Evolutionary conservation across 306 rosid species (phyloP).

Genomic region (Bauhinia variegata): DNA sequence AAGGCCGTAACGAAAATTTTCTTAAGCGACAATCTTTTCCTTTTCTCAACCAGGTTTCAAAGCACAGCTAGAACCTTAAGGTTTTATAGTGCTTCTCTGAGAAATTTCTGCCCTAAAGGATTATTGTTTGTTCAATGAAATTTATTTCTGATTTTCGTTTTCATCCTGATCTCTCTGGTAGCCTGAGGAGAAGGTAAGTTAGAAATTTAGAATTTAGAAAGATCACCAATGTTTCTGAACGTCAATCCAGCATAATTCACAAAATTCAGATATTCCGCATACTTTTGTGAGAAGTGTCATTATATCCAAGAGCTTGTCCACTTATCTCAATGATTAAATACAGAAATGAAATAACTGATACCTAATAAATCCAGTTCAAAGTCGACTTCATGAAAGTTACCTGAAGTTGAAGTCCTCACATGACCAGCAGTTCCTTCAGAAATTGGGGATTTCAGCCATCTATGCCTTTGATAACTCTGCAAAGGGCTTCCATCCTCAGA

Average conservation of each 20-base stretch:
- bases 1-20: not conserved
- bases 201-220: no score
- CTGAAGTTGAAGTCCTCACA: constrained; percentile 31
- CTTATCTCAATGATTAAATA: constrained; percentile 7
- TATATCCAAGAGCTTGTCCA: constrained; percentile 9
- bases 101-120: constrained; percentile 7
- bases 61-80: not conserved
- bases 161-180: not conserved
- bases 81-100: not conserved
- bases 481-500: constrained; percentile 46
- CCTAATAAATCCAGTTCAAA: constrained; percentile 6
- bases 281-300: constrained; percentile 9
- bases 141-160: constrained; percentile 6
- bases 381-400: constrained; percentile 35
- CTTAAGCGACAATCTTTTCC: not conserved
- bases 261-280: constrained; percentile 22
- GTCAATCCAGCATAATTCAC: not conserved
- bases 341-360: constrained; percentile 15
- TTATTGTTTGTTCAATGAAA: constrained; percentile 9
- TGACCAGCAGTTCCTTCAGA: constrained; percentile 39
- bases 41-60: not conserved
- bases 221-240: not conserved
- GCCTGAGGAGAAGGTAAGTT: not conserved
- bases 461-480: constrained; percentile 39
- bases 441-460: constrained; percentile 35